A percentile compares a stretch with the other conserved stretches of the same genome.
Evolutionary conservation across 1,284 basidiomycete species (phyloP).

Genomic region (Peniophora sp.): DNA sequence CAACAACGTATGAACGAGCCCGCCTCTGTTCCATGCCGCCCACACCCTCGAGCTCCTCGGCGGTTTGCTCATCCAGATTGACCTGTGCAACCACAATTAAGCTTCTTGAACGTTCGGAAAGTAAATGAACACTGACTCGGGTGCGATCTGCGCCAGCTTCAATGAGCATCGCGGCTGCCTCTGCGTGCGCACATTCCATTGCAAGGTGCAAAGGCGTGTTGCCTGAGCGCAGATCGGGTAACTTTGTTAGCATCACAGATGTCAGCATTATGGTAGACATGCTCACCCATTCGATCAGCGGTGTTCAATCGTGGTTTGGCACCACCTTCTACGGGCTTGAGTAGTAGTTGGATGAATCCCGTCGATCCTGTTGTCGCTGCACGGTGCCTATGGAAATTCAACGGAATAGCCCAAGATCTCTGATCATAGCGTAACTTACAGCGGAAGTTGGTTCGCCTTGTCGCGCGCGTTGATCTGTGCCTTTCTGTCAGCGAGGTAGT

Average conservation of each 20-base stretch:
- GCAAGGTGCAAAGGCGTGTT: slow-evolving; percentile 95
- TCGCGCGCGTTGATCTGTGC: slow-evolving; percentile 85
- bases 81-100: slow-evolving; percentile 33
- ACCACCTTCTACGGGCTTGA: slow-evolving; percentile 67
- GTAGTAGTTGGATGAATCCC: slow-evolving; percentile 75
- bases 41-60: slow-evolving; percentile 82
- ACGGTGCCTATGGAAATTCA: slow-evolving; percentile 59
- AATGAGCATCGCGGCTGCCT: slow-evolving; percentile 82
- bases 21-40: slow-evolving; percentile 81
- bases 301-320: slow-evolving; percentile 83
- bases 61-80: slow-evolving; percentile 75
- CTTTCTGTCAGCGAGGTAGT: slow-evolving; percentile 12
- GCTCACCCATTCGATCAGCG: slow-evolving; percentile 73
- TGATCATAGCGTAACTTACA: slow-evolving; percentile 48
- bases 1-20: slow-evolving; percentile 67
- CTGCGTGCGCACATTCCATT: slow-evolving; percentile 89
- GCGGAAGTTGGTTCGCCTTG: slow-evolving; percentile 81
- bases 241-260: slow-evolving; percentile 9
- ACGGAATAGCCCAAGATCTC: slow-evolving; percentile 9
- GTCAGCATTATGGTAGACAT: background rate
- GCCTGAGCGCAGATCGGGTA: slow-evolving; percentile 34
- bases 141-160: slow-evolving; percentile 89
- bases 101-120: slow-evolving; percentile 1
- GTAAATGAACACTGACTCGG: slow-evolving; percentile 51
- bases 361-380: slow-evolving; percentile 91